These are phyloP conservation scores for Phoenix roebelenii DNA, from an alignment of 176 grass and related monocot genomes.

Conservation along the genomic window DNA sequence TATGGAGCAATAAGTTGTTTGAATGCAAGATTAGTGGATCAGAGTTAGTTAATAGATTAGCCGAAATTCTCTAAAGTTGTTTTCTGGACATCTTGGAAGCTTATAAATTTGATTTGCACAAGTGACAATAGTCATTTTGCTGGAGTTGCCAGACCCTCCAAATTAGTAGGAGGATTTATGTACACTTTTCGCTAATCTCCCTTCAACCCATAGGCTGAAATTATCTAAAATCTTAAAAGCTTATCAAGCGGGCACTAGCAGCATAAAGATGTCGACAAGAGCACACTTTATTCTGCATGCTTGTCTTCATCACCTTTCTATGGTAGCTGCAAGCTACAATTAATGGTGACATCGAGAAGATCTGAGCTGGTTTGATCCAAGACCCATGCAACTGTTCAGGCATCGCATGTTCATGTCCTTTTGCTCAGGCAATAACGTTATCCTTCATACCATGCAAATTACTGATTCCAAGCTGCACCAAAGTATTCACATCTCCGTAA, in stretches of 20 bases:
- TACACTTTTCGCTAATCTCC: constrained; percentile 6
- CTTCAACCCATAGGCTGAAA: constrained; percentile 24
- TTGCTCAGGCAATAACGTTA: constrained; percentile 45
- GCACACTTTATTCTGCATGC: constrained; percentile 27
- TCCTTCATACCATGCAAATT: constrained; percentile 36
- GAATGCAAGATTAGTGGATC: too few species aligned
- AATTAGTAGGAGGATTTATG: too few species aligned
- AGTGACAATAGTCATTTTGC: too few species aligned
- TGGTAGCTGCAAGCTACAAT: constrained; percentile 1
- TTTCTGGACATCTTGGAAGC: too few species aligned
- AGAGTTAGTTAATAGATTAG: too few species aligned
- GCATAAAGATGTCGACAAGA: constrained; percentile 8
- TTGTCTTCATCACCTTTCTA: constrained; percentile 25
- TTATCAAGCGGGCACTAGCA: neutral
- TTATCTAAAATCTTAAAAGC: neutral
- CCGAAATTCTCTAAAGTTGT: too few species aligned
- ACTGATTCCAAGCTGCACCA: constrained; percentile 43
- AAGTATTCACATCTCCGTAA: constrained; percentile 38
- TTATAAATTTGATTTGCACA: too few species aligned
- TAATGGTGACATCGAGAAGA: constrained; percentile 5
- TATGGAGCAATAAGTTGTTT: too few species aligned
- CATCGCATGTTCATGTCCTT: neutral
- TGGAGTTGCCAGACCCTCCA: too few species aligned
- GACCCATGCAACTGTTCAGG: too few species aligned
- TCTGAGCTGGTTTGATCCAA: too few species aligned